Evolutionary conservation across 495 filamentous ascomycete genomes (phyloP).

Genomic region (Xanthoparmelia taractica): DNA sequence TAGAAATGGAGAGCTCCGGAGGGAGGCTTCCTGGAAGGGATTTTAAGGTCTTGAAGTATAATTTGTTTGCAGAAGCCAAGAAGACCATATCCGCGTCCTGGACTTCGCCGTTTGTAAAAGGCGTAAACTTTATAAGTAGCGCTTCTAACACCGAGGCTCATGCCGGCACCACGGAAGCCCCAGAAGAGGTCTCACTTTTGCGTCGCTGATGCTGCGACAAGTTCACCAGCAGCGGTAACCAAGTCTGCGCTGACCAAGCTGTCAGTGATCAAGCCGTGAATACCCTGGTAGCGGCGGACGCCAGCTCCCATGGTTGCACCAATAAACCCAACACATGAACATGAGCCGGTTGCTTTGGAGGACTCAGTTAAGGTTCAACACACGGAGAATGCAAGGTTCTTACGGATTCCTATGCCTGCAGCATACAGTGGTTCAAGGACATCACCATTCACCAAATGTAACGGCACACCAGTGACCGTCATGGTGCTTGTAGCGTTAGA

Average conservation of each 20-base stretch:
- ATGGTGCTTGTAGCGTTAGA: constrained; percentile 22
- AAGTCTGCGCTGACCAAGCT: constrained; percentile 30
- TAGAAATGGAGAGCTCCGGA: constrained; percentile 22
- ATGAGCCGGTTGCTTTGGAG: constrained; percentile 27
- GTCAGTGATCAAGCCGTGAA: constrained; percentile 35
- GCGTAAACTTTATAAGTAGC: constrained; percentile 32
- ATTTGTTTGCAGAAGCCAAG: constrained; percentile 15
- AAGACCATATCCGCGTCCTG: constrained; percentile 26
- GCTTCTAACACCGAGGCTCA: constrained; percentile 42
- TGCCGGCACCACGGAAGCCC: constrained; percentile 45
- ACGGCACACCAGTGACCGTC: constrained; percentile 28
- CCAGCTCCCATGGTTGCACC: constrained; percentile 38
- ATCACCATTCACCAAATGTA: constrained; percentile 22
- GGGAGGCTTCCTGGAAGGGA: constrained; percentile 26
- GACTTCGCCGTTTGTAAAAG: constrained; percentile 26
- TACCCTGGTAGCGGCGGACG: constrained; percentile 31
- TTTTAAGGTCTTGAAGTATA: constrained; percentile 26
- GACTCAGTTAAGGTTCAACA: not conserved
- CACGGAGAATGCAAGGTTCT: constrained; percentile 15
- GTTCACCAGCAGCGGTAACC: constrained; percentile 30
- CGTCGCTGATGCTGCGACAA: constrained; percentile 30
- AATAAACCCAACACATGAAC: constrained; percentile 29
- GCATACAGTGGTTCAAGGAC: constrained; percentile 23
- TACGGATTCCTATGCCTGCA: constrained; percentile 25
- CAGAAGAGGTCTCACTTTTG: constrained; percentile 45